Base-by-base conservation (phyloP, 73 alveolate genomes). In the Diophrys appendiculata region DNA sequence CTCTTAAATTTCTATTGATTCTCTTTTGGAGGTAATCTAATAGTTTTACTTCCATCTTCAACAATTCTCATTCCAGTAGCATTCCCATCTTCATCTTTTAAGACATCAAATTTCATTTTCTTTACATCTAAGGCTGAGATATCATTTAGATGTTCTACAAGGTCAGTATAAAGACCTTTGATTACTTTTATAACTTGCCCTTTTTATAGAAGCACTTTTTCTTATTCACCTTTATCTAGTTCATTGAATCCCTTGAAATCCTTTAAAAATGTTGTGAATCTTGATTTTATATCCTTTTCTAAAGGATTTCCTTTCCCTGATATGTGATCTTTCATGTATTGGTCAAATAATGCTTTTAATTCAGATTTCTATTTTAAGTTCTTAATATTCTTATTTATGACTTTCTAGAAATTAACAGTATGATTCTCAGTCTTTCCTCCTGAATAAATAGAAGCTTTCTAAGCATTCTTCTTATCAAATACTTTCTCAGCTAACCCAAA, bases 401-500 rank as follows among this genome's bases (percentile, higher is more conserved):
- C 18, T 5, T 5, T 43, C 18, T 43, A 43, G 60, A 43, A 43
- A 18, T 11, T 5, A 11, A 11, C 18, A 43, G 60, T 43, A 11
- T 11, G 18, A 18, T 43, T 18, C 18, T 43, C 5, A 11, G 5
- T 11, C 18, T 43, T 43, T 18, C 18, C 5, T 5, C 18, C 18
- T 43, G 60, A 43, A 43, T 43, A 43, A 43, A 43, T 43, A 43
- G 60, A 43, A 43, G 60, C 60, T 18, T 43, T 43, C 60, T 43
- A 5, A 11, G 60, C 60, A 18, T 43, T 43, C 60, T 43, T 43
- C 60, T 43, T 43, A 18, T 43, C 60, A 43, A 43, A 43, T 43
- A 43, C 60, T 43, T 43, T 43, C 60, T 43, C 60, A 43, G 60
- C 60, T n/a, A n/a, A n/a, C n/a, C n/a, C n/a, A n/a, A n/a, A n/a